A percentile compares a stretch with the other conserved stretches of the same genome.
These are phyloP conservation scores for Hymenoscyphus repandus DNA, from an alignment of 2,329 filamentous ascomycete genomes.

Conservation along the genomic window DNA sequence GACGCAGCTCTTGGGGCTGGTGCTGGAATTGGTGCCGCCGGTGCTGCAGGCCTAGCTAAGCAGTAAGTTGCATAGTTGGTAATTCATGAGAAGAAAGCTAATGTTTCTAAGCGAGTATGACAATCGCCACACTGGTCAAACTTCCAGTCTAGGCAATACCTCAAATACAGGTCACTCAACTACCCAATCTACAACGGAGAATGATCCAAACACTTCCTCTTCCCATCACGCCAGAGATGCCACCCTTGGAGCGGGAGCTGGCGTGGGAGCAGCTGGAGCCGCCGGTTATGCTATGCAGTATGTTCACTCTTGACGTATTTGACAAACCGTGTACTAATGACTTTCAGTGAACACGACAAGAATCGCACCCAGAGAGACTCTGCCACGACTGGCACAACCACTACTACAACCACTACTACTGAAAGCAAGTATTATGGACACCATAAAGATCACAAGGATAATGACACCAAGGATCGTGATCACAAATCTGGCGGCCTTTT, in stretches of 20 bases:
- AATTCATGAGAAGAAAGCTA: background rate
- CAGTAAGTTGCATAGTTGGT: background rate
- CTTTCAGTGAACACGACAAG: background rate
- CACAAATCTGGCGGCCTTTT: too few relatives aligned
- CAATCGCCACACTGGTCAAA: background rate
- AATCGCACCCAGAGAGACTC: background rate
- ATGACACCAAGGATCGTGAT: too few relatives aligned
- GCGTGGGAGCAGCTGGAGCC: conserved; percentile 1
- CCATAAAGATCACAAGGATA: too few relatives aligned
- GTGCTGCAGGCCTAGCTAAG: background rate
- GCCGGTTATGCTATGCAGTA: background rate
- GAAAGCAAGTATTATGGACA: too few relatives aligned
- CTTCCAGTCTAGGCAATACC: background rate
- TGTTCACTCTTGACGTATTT: background rate
- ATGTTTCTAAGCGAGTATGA: background rate
- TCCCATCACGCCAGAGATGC: background rate
- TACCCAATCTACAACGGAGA: background rate
- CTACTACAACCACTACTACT: background rate
- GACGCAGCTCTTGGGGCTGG: conserved; percentile 10
- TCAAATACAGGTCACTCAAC: background rate
- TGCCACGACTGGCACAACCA: background rate
- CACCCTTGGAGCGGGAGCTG: conserved; percentile 1
- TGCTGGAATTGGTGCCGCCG: background rate
- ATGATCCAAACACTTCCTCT: background rate
- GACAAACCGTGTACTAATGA: background rate